Percentiles rank a stretch among this genome's conserved stretches.
Evolutionary conservation across 1,284 basidiomycete genomes (phyloP).

Genomic region (Austroboletus niveus): DNA sequence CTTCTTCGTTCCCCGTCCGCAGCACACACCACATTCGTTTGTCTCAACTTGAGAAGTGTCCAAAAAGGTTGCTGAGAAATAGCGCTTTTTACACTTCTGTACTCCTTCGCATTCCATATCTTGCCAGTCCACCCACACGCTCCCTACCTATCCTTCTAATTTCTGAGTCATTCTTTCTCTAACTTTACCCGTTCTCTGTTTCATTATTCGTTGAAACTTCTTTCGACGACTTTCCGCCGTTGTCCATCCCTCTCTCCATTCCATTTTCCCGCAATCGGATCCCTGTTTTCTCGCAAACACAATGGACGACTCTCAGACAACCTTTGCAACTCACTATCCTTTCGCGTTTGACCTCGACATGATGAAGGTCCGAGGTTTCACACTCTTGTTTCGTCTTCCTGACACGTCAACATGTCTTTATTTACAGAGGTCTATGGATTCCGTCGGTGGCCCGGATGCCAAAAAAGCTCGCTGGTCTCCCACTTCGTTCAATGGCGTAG

Average conservation of each 20-base stretch:
- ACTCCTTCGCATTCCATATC: slow-evolving; percentile 26
- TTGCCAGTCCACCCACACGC: slow-evolving; percentile 27
- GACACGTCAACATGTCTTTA: slow-evolving; percentile 3
- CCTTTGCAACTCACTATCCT: slow-evolving; percentile 64
- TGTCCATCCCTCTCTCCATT: slow-evolving; percentile 38
- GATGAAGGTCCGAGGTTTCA: slow-evolving; percentile 66
- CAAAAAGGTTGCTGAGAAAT: slow-evolving; percentile 28
- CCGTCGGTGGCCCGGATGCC: slow-evolving; percentile 73
- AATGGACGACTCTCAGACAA: slow-evolving; percentile 74
- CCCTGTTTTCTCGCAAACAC: slow-evolving; percentile 22
- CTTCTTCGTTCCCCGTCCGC: slow-evolving; percentile 23
- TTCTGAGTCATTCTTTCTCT: slow-evolving; percentile 36
- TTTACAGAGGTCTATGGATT: slow-evolving; percentile 74
- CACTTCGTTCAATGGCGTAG: slow-evolving; percentile 50
- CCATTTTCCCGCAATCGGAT: slow-evolving; percentile 26
- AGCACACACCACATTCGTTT: slow-evolving; percentile 30
- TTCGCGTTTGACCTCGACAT: slow-evolving; percentile 80
- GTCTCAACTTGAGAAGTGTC: slow-evolving; percentile 22
- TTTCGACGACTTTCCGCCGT: slow-evolving; percentile 40
- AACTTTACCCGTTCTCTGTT: slow-evolving; percentile 42
- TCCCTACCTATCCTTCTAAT: slow-evolving; percentile 31
- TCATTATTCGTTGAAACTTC: slow-evolving; percentile 34
- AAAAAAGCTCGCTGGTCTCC: slow-evolving; percentile 88
- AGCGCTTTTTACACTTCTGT: slow-evolving; percentile 29
- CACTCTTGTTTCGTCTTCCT: neutral